Conservation (phyloP, 306 rosid species). For the Phaseolus lunatus region DNA sequence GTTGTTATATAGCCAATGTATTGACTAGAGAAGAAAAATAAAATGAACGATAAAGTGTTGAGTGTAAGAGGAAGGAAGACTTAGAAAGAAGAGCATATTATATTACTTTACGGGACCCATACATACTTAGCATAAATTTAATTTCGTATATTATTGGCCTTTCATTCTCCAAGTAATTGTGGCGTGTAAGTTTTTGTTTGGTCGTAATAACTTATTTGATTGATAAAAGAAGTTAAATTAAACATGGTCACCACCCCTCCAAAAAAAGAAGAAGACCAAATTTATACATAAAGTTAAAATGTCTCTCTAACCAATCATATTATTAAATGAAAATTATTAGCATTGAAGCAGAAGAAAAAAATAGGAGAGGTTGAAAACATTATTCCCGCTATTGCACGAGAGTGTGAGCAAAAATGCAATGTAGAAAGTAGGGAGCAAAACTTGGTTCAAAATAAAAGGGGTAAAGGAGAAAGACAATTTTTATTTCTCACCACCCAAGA, state of each 20-base stretch:
- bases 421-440: conserved; percentile 32
- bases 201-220: conserved; percentile 2
- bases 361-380: conserved; percentile 5
- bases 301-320: neutral
- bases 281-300: conserved; percentile 10
- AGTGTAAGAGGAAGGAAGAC: neutral
- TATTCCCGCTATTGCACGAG: conserved; percentile 51
- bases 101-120: neutral
- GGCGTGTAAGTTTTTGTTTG: conserved; percentile 24
- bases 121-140: neutral
- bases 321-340: neutral
- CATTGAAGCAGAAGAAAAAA: conserved; percentile 7
- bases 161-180: conserved; percentile 22
- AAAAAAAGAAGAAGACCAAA: neutral
- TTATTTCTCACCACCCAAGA: conserved; percentile 58
- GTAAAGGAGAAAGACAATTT: conserved; percentile 47
- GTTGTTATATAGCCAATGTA: too few species aligned
- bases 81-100: neutral
- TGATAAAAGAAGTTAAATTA: neutral
- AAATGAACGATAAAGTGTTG: neutral
- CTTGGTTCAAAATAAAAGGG: conserved; percentile 32
- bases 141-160: neutral
- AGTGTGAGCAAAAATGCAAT: conserved; percentile 63
- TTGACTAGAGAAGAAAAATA: neutral
- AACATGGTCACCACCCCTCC: neutral